Evolutionary conservation across 192 early-diverging fungal genomes (phyloP).

Genomic region (Entophlyctis luteolus): DNA sequence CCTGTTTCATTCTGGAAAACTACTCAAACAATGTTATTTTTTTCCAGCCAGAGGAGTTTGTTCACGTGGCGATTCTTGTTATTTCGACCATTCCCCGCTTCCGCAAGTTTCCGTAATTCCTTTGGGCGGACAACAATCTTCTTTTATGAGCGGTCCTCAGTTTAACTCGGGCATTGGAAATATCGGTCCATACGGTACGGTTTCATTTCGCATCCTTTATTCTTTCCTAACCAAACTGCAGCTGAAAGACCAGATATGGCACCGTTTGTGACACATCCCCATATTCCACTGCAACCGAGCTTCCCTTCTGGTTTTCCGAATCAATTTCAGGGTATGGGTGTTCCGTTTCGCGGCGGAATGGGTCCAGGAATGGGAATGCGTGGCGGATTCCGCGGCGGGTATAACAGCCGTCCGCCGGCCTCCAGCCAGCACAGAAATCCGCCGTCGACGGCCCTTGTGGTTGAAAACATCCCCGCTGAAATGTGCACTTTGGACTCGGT

Average conservation of each 20-base stretch:
- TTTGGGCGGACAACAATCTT: too few species aligned
- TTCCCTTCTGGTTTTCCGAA: too few species aligned
- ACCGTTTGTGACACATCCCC: too few species aligned
- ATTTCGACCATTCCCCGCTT: conserved; percentile 72
- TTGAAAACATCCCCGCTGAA: conserved; percentile 76
- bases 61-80: conserved; percentile 75
- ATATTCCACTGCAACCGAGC: too few species aligned
- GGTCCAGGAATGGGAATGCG: conserved; percentile 34
- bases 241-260: too few species aligned
- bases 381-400: neutral
- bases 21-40: neutral
- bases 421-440: conserved; percentile 35
- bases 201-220: too few species aligned
- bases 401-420: neutral
- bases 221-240: too few species aligned
- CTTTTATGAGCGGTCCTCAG: too few species aligned
- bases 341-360: conserved; percentile 48
- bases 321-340: too few species aligned
- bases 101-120: too few species aligned
- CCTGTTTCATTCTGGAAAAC: neutral
- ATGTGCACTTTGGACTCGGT: conserved; percentile 64
- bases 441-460: conserved; percentile 54
- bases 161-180: too few species aligned
- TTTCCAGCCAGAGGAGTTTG: conserved; percentile 71
- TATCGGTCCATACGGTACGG: too few species aligned